These are phyloP conservation scores for Aurifilum marmelostoma DNA, from an alignment of 2,329 filamentous ascomycete species.

Conservation along the genomic window DNA sequence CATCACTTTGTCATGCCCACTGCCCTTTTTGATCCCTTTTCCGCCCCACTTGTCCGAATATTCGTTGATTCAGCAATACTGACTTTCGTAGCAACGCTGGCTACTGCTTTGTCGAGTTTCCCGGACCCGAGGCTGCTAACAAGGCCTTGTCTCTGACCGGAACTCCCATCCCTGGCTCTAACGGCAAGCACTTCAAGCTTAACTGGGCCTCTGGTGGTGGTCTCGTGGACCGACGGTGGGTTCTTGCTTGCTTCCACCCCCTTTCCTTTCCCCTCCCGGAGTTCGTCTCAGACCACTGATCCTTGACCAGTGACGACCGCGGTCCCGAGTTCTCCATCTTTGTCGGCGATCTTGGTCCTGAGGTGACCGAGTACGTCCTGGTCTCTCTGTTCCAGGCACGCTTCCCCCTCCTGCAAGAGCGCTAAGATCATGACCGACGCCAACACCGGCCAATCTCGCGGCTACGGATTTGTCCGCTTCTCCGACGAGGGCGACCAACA, in stretches of 20 bases:
- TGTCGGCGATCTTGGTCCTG: constrained; percentile 94
- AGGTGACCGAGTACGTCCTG: constrained; percentile 97
- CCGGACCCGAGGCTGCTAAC: constrained; percentile 77
- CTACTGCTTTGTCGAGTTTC: constrained; percentile 87
- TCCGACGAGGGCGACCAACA: constrained; percentile 95
- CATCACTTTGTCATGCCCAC: too few relatives aligned
- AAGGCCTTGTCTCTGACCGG: constrained; percentile 93
- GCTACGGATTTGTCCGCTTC: constrained; percentile 98
- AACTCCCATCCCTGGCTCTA: constrained; percentile 84
- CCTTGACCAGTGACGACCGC: constrained; percentile 76
- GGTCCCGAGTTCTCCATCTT: constrained; percentile 97
- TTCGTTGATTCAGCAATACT: constrained; percentile 24
- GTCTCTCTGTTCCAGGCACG: constrained; percentile 96
- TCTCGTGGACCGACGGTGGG: constrained; percentile 86
- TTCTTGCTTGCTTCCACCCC: constrained; percentile 21
- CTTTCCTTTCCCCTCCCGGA: background rate
- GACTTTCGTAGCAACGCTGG: constrained; percentile 76
- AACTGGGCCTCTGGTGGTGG: constrained; percentile 99
- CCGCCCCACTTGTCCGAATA: background rate
- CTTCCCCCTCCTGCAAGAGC: constrained; percentile 96
- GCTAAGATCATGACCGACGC: constrained; percentile 99
- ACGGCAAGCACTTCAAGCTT: constrained; percentile 89
- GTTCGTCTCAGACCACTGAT: constrained; percentile 13
- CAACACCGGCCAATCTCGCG: constrained; percentile 94
- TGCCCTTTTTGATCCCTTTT: background rate